Conservation (phyloP, 768 basidiomycete species). For the Lanmaoa pseudosensibilis region DNA sequence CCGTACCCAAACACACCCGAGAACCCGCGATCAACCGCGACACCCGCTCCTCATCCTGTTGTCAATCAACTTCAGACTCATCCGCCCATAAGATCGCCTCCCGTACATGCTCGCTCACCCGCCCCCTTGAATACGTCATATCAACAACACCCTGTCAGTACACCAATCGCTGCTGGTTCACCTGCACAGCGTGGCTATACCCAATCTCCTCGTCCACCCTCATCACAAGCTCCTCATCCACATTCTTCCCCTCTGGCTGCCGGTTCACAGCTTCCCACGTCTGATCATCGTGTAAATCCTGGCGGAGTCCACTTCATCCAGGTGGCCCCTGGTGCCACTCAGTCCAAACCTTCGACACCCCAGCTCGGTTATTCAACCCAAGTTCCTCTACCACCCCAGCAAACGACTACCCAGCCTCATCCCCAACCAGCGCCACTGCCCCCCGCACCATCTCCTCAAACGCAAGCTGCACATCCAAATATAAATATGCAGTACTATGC, state of each 20-base stretch:
- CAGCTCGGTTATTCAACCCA: constrained; percentile 26
- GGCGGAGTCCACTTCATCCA: constrained; percentile 29
- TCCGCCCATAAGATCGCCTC: constrained; percentile 29
- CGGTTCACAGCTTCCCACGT: constrained; percentile 30
- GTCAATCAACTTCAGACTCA: constrained; percentile 37
- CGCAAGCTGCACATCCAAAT: constrained; percentile 19
- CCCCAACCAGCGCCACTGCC: constrained; percentile 28
- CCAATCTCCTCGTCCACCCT: constrained; percentile 36
- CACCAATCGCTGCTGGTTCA: constrained; percentile 26
- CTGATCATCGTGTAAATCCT: constrained; percentile 26
- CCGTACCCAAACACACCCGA: constrained; percentile 31
- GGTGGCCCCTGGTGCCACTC: constrained; percentile 19
- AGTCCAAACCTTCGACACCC: constrained; percentile 34
- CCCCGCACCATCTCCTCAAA: constrained; percentile 16
- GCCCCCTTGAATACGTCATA: constrained; percentile 20
- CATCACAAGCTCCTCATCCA: constrained; percentile 30
- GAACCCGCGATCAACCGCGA: constrained; percentile 30
- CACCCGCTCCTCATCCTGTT: constrained; percentile 32
- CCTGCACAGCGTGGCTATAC: constrained; percentile 37
- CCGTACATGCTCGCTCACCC: constrained; percentile 31
- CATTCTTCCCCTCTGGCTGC: constrained; percentile 32
- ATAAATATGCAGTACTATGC: constrained; percentile 20
- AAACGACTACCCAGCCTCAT: constrained; percentile 21
- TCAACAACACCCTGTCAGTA: constrained; percentile 20
- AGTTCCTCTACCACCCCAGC: constrained; percentile 21